These are phyloP conservation scores for Euphorbia pulcherrima DNA, from an alignment of 345 rosid genomes.

Conservation along the genomic window DNA sequence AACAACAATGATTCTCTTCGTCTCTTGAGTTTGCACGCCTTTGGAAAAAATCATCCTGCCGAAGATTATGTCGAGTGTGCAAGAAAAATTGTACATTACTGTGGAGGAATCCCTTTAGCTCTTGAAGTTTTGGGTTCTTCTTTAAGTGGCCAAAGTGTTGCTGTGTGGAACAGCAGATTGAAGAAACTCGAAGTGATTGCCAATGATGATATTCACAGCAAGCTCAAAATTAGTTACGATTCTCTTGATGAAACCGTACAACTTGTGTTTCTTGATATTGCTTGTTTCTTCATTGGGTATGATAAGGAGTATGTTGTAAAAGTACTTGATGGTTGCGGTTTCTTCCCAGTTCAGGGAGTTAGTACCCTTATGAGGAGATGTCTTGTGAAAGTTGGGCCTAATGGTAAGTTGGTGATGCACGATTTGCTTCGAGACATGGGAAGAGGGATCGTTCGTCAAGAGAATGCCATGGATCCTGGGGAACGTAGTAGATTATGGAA, in stretches of 20 bases:
- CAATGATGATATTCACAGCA: slow-evolving; percentile 2
- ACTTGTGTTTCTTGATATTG: slow-evolving; percentile 24
- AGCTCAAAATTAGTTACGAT: slow-evolving; percentile 21
- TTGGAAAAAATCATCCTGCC: neutral
- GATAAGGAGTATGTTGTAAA: slow-evolving; percentile 7
- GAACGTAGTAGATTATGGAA: slow-evolving; percentile 28
- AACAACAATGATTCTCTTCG: slow-evolving; percentile 6
- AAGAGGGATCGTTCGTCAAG: slow-evolving; percentile 22
- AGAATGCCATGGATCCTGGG: slow-evolving; percentile 6
- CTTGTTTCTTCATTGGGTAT: slow-evolving; percentile 21
- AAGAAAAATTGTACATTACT: neutral
- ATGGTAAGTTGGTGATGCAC: slow-evolving; percentile 14
- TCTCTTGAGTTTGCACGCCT: slow-evolving; percentile 13
- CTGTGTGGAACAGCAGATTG: slow-evolving; percentile 17
- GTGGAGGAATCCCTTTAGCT: slow-evolving; percentile 12
- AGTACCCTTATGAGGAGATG: slow-evolving; percentile 5
- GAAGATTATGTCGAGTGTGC: neutral
- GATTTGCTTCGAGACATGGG: slow-evolving; percentile 22
- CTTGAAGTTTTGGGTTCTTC: slow-evolving; percentile 17
- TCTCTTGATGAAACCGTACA: slow-evolving; percentile 12
- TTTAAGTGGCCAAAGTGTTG: slow-evolving; percentile 8
- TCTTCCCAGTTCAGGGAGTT: slow-evolving; percentile 6
- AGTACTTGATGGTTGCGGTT: slow-evolving; percentile 15
- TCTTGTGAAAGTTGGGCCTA: slow-evolving; percentile 1
- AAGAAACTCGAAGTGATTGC: slow-evolving; percentile 13